Percentiles rank a stretch among this genome's conserved stretches.
phyloP scores from a whole-genome alignment of 2,329 filamentous ascomycete species.

The Aspergillus tubingensis region DNA sequence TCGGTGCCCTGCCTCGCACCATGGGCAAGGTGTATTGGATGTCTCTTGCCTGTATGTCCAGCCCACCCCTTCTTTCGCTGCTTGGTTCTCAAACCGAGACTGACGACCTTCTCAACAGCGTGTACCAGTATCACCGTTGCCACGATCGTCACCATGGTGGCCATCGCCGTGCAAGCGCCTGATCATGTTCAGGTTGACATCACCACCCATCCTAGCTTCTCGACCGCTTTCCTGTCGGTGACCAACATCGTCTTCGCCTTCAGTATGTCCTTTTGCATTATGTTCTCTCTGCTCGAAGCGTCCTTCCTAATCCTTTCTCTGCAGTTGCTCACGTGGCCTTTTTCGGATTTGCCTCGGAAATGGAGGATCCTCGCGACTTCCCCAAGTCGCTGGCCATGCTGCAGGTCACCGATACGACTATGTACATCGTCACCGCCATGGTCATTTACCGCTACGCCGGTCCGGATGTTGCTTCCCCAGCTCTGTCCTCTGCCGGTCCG shows the following conservation, averaged over 20 bases:
- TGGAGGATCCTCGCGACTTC: slow-evolving; percentile 62
- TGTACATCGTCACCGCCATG: slow-evolving; percentile 67
- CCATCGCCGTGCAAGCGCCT: slow-evolving; percentile 57
- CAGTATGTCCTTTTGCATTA: slow-evolving; percentile 35
- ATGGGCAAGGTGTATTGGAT: slow-evolving; percentile 63
- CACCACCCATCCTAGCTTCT: slow-evolving; percentile 48
- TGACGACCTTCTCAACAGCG: slow-evolving; percentile 37
- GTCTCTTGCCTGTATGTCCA: slow-evolving; percentile 55
- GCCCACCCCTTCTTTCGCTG: no score
- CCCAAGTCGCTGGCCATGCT: slow-evolving; percentile 64
- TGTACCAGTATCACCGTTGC: slow-evolving; percentile 61
- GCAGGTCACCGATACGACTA: slow-evolving; percentile 58
- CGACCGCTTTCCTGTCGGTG: slow-evolving; percentile 60
- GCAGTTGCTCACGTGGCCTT: slow-evolving; percentile 63
- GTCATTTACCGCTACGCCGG: slow-evolving; percentile 70
- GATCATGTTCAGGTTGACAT: slow-evolving; percentile 37
- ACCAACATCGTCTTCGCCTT: slow-evolving; percentile 72
- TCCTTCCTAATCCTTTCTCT: not conserved
- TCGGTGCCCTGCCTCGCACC: slow-evolving; percentile 63
- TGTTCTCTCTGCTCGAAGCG: no score
- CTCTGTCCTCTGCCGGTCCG: slow-evolving; percentile 61
- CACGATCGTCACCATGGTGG: slow-evolving; percentile 67
- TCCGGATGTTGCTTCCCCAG: slow-evolving; percentile 61
- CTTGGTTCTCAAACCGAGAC: not conserved
- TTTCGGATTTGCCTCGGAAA: slow-evolving; percentile 66